Evolutionary conservation across 345 rosid species (phyloP), one percentile per base, ranked within the genome.

Genomic region (Rhizophora mangle): DNA sequence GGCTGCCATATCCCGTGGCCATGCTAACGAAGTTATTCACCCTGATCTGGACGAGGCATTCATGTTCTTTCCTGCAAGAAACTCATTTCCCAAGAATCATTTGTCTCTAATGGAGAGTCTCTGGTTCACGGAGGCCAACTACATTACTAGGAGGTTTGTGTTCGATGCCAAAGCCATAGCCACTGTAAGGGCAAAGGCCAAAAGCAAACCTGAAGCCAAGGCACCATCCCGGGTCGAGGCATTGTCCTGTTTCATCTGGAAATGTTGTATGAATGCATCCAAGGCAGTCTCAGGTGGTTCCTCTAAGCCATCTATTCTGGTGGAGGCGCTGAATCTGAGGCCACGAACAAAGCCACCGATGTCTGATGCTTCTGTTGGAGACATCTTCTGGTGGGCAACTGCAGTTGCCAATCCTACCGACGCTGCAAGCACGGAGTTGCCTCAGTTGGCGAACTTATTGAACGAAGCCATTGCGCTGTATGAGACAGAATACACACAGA

Each of bases 281-380:
- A 65, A 26, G 62, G 37, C 58, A 16, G 18, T 32, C 19, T 26
- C 62, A 16, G 58, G 58, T 43, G 49, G 19, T 0, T 11, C 68
- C 4, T 57, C 75, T 1, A 71, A 67, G 13, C 49, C 68, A 8
- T 71, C 63, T 2, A 55, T 71, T 60, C 21, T 76, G 30, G 72
- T 66, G 5, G 64, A 76, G 62, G 72, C 72, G 47, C 68, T 76
- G 64, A 71, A 76, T 56, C 75, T 76, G 15, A 65, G 79, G 31
- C 20, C 55, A 20, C 16, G 67, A 53, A 60, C 74, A 19, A 60
- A 70, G 39, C 79, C 79, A 5, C 72, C 75, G 7, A 61, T 76
- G 64, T 34, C 64, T 2, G 24, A 9, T 34, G 46, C 22, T 39
- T 64, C 54, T 8, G 5, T 64, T 47, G 68, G 68, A 20, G 39